phyloP scores from a whole-genome alignment of 164 flowering plant genomes.

The Vitis cinerea region DNA sequence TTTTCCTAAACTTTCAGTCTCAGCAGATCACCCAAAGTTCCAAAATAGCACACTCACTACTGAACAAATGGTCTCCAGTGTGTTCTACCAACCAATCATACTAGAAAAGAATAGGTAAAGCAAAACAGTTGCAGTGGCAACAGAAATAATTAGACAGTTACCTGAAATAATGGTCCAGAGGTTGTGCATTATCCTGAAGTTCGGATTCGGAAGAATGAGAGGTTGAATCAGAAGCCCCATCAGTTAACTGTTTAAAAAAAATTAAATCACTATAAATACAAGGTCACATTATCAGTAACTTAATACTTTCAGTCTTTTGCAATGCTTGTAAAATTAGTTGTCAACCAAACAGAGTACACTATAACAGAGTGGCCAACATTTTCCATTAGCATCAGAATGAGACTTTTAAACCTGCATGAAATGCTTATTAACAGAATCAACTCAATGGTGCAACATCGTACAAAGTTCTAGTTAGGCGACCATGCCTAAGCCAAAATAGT shows the following conservation, averaged over 20 bases:
- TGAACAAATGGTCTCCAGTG: too few relatives aligned
- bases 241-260: conserved; percentile 39
- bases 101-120: not conserved
- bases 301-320: too few relatives aligned
- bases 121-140: not conserved
- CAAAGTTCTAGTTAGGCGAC: too few relatives aligned
- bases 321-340: not conserved
- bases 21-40: too few relatives aligned
- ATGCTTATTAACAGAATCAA: too few relatives aligned
- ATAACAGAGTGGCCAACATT: not conserved
- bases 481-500: too few relatives aligned
- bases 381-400: too few relatives aligned
- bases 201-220: conserved; percentile 55
- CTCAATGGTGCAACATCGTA: too few relatives aligned
- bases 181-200: conserved; percentile 32
- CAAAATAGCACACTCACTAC: too few relatives aligned
- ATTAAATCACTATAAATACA: not conserved
- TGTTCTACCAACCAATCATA: too few relatives aligned
- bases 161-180: conserved; percentile 39
- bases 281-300: not conserved
- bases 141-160: conserved; percentile 16
- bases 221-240: conserved; percentile 46
- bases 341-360: not conserved
- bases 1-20: too few relatives aligned
- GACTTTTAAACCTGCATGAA: too few relatives aligned